Conservation (phyloP, 345 rosid genomes). For the Murraya paniculata region DNA sequence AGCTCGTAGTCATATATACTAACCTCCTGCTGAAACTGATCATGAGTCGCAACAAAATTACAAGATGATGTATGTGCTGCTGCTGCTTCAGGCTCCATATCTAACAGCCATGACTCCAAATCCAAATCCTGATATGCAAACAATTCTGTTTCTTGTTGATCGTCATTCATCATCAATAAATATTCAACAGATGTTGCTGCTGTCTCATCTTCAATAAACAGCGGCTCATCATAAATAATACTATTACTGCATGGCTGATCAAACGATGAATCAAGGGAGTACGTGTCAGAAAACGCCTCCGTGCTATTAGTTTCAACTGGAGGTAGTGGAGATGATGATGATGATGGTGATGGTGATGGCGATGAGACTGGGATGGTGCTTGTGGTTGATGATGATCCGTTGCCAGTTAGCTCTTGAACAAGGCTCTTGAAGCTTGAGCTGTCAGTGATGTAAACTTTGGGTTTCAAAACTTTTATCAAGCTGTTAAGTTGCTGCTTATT, state of each 20-base stretch:
- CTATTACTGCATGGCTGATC: neutral
- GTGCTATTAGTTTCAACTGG: neutral
- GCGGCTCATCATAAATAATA: neutral
- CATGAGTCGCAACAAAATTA: neutral
- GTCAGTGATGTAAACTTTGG: constrained; percentile 53
- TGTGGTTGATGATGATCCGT: neutral
- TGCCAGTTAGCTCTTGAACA: constrained; percentile 52
- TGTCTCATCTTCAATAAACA: neutral
- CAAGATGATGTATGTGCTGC: neutral
- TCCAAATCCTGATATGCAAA: constrained; percentile 17
- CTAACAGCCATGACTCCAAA: constrained; percentile 25
- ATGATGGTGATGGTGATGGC: neutral
- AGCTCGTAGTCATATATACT: constrained; percentile 28
- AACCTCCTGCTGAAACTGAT: constrained; percentile 17
- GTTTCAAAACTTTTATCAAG: constrained; percentile 31
- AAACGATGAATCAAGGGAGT: neutral
- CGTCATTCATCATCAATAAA: neutral
- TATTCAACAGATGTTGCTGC: neutral
- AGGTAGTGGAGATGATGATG: neutral
- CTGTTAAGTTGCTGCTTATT: constrained; percentile 13
- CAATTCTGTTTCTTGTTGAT: neutral
- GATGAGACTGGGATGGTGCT: neutral
- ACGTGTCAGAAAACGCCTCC: constrained; percentile 4
- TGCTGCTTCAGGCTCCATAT: neutral
- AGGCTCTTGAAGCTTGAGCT: constrained; percentile 42